Evolutionary conservation across 2,329 filamentous ascomycete genomes (phyloP), one percentile per base, ranked within the genome.

Genomic region (Helotiales sp.): DNA sequence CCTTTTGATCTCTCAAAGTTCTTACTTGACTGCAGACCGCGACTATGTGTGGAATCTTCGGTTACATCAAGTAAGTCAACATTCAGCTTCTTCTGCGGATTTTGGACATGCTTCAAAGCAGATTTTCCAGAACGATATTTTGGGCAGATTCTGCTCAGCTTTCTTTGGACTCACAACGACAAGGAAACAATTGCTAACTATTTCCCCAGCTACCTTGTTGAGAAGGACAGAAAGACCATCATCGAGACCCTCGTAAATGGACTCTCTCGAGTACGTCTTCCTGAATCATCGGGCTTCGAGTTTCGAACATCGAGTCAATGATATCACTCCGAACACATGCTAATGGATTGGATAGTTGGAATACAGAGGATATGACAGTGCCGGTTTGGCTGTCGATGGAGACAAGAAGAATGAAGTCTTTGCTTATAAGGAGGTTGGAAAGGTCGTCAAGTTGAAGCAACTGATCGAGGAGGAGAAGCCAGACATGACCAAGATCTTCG

Each of bases 381-480:
- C 96, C 70, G 96, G 96, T 85, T 87, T 99, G 72, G 95, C 95
- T 73, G 84, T 99, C 76, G 96, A 99, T 80, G 96, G 96, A 71
- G 92, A 99, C 87, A 98, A 97, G 89, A 97, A 96, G 87, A 97
- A 97, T 77, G 93, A 98, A 84, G 93, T 98, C 74, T 88, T 93
- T 73, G 94, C 96, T 71, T 98, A 93, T 88, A 99, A 99, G 87
- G 96, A 98, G 85, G 96, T 99, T 71, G 96, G 96, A 86, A 99
- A 99, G 89, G 96, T 99, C 70, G 93, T 91, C 80, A 97, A 97
- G 84, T 87, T 99, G 80, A 96, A 92, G 87, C 85, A 94, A 83
- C 91, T 98, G 81, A 95, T 98, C 76, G 93, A 91, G 65, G 89
- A 92, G 80, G 86, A 89, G 79, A 87, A 93, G 77, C 87, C 93